These are phyloP conservation scores for Suillus bovinus DNA, from an alignment of 768 basidiomycete species.

Conservation along the genomic window DNA sequence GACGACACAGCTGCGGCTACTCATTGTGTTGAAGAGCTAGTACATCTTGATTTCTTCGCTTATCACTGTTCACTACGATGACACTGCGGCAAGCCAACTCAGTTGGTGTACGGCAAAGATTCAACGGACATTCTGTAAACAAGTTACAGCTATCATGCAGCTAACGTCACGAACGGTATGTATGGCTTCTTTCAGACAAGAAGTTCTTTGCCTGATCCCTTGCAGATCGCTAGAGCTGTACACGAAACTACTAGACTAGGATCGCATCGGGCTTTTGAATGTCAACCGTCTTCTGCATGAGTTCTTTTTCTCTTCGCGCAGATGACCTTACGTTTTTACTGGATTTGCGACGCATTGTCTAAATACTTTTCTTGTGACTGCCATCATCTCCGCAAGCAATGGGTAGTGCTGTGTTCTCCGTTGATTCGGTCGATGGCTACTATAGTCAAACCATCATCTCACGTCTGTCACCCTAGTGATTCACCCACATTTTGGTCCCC, in stretches of 20 bases:
- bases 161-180: slow-evolving; percentile 84
- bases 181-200: slow-evolving; percentile 54
- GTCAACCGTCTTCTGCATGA: neutral
- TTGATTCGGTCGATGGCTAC: neutral
- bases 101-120: slow-evolving; percentile 97
- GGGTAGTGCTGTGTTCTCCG: neutral
- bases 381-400: neutral
- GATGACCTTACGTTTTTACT: neutral
- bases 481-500: neutral
- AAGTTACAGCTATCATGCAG: slow-evolving; percentile 69
- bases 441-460: neutral
- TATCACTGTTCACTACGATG: slow-evolving; percentile 95
- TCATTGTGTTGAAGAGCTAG: neutral
- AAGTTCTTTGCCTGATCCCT: slow-evolving; percentile 54
- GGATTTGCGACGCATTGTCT: neutral
- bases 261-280: slow-evolving; percentile 37
- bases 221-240: slow-evolving; percentile 88
- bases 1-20: neutral
- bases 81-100: slow-evolving; percentile 94
- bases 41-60: slow-evolving; percentile 73
- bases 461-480: neutral
- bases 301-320: neutral
- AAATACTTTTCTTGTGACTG: neutral
- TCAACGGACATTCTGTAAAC: slow-evolving; percentile 56
- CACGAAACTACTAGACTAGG: slow-evolving; percentile 77